Base-by-base conservation (phyloP, 768 basidiomycete genomes). In the Hygrophorus russula region DNA sequence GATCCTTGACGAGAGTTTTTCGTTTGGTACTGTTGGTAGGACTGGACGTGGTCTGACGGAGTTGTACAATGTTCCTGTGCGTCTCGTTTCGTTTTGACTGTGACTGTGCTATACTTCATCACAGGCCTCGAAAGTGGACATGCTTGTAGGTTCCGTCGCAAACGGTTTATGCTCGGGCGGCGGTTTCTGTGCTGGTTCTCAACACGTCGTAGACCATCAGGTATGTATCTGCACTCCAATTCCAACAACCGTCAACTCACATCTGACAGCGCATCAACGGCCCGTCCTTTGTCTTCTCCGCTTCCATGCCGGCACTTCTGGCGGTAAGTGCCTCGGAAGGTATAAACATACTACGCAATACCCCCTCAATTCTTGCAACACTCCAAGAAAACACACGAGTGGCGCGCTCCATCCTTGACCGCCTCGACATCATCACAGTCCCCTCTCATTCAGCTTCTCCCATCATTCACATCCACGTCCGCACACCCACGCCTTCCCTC, bases 21-120 rank as follows among this genome's bases (percentile, higher is more conserved):
- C 94, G 0, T 94, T 99, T 56, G 96, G 96, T 28, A 74, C 82
- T 30, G 80, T 98, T 12, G 96, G 94, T 11, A 68, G 87, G 35
- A 94, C 93, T 18, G 96, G 96, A 30, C 84, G 93, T 41, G 96
- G 96, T 31, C 66, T 97, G 40, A 97, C 96, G 0, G 94, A 99
- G 56, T 66, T 96, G 14, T 97, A 87, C 64, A 91, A 92, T 46
- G 83, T 98, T 40, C 83, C 91, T 0, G 92, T 90, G 63, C 42
- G 82, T 62, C 45, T 38, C 35, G 28, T 39, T 18, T 18, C 11
- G 8, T 30, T 7, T 30, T n/a, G 14, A 5, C 13, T 24, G 33
- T 2, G 30, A 18, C 36, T 17, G 11, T 5, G 28, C 41, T 24
- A 44, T 20, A 13, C 18, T 42, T 3, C 6, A 18, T 29, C n/a